phyloP scores from a whole-genome alignment of 352 stramenopile genomes.

The Phytophthora pistaciae region DNA sequence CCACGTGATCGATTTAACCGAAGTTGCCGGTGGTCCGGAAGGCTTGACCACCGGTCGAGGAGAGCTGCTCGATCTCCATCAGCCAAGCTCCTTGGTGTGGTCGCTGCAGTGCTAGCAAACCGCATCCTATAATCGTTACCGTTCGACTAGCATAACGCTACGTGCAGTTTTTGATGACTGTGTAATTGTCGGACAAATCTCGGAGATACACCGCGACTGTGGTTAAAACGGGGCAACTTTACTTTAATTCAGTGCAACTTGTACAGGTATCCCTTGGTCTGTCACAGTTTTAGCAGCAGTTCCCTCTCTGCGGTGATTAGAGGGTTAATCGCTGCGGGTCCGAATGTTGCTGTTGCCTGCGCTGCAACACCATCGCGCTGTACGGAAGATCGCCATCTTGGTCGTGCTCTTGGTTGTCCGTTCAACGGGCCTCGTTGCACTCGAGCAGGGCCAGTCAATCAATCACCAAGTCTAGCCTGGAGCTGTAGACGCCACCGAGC shows the following conservation, averaged over 20 bases:
- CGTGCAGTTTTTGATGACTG: conserved; percentile 12
- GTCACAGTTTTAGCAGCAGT: conserved; percentile 23
- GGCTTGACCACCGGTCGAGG: conserved; percentile 1
- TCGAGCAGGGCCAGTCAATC: conserved; percentile 36
- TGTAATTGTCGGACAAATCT: conserved; percentile 16
- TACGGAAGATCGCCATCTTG: conserved; percentile 30
- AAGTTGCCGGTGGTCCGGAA: background rate
- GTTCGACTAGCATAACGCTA: conserved; percentile 3
- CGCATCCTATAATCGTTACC: background rate
- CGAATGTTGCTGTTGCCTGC: background rate
- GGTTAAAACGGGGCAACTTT: conserved; percentile 17
- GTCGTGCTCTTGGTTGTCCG: conserved; percentile 23
- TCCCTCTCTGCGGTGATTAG: conserved; percentile 36
- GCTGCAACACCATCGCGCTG: background rate
- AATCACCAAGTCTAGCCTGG: conserved; percentile 4
- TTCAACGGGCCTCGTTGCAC: conserved; percentile 15
- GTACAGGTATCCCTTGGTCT: conserved; percentile 28
- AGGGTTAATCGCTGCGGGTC: conserved; percentile 18
- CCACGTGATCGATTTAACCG: conserved; percentile 7
- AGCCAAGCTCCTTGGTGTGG: background rate
- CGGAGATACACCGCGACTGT: background rate
- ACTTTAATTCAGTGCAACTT: background rate
- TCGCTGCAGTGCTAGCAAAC: background rate
- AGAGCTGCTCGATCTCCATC: background rate
- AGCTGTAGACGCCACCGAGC: conserved; percentile 2